Evolutionary conservation across 2,329 filamentous ascomycete species (phyloP).

Genomic region (Phoma sp.): DNA sequence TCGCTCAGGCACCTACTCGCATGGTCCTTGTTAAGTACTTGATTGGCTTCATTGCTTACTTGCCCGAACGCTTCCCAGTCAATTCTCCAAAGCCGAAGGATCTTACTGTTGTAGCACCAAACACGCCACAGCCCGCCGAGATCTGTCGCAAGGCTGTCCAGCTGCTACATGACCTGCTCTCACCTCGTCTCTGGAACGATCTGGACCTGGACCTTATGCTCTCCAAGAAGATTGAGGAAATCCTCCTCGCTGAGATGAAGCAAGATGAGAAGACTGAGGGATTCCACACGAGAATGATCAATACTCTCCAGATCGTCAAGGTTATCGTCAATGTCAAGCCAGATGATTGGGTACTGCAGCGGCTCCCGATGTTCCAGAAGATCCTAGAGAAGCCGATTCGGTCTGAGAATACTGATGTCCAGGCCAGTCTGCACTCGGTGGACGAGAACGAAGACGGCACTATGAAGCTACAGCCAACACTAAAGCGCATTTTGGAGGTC

Average conservation of each 20-base stretch:
- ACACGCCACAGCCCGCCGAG: slow-evolving; percentile 68
- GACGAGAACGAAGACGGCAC: slow-evolving; percentile 73
- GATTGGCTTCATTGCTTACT: slow-evolving; percentile 90
- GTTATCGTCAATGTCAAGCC: slow-evolving; percentile 87
- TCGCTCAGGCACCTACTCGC: slow-evolving; percentile 64
- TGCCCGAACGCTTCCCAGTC: slow-evolving; percentile 84
- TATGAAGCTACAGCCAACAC: slow-evolving; percentile 69
- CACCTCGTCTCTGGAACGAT: slow-evolving; percentile 89
- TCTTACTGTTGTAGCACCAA: slow-evolving; percentile 36
- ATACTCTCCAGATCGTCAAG: slow-evolving; percentile 89
- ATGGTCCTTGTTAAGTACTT: slow-evolving; percentile 92
- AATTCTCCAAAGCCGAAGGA: slow-evolving; percentile 56
- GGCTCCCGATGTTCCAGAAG: slow-evolving; percentile 80
- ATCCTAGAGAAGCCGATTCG: slow-evolving; percentile 88
- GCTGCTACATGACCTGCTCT: slow-evolving; percentile 82
- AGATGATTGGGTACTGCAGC: slow-evolving; percentile 87
- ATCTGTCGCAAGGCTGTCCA: slow-evolving; percentile 85
- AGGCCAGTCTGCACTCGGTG: slow-evolving; percentile 84
- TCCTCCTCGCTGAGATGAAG: slow-evolving; percentile 75
- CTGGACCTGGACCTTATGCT: slow-evolving; percentile 85
- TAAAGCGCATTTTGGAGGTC: slow-evolving; percentile 85
- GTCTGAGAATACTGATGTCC: slow-evolving; percentile 88
- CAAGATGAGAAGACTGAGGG: slow-evolving; percentile 66
- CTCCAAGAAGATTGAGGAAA: slow-evolving; percentile 85
- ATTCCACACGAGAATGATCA: slow-evolving; percentile 86